Conservation (phyloP, 345 rosid genomes). For the Balakata baccata region DNA sequence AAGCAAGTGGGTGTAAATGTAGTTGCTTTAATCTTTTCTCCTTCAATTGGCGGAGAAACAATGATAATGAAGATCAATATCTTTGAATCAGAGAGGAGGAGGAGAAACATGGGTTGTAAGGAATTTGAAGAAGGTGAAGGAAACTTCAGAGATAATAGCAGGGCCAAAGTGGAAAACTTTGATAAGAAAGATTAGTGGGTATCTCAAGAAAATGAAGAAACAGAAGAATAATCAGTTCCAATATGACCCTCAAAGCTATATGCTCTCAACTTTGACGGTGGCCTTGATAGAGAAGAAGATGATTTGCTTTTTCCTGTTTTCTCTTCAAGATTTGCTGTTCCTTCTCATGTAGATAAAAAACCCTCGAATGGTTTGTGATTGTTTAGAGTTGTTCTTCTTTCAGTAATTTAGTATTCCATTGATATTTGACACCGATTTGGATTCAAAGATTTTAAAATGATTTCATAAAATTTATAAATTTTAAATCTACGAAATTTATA, state of each 20-base stretch:
- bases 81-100: conserved; percentile 19
- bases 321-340: conserved; percentile 34
- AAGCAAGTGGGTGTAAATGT: conserved; percentile 32
- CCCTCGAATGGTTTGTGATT: no score
- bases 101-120: conserved; percentile 32
- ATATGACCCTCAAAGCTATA: conserved; percentile 58
- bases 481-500: no score
- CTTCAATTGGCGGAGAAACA: conserved; percentile 25
- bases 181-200: conserved; percentile 42
- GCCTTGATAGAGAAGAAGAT: conserved; percentile 26
- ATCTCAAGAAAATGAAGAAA: conserved; percentile 23
- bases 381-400: no score
- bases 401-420: no score
- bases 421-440: no score
- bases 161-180: conserved; percentile 61
- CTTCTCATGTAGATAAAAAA: background rate
- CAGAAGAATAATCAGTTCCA: conserved; percentile 22
- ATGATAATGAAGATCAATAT: background rate
- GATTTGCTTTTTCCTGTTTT: conserved; percentile 24
- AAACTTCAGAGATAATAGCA: conserved; percentile 40
- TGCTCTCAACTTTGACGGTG: conserved; percentile 53
- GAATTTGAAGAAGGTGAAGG: conserved; percentile 43
- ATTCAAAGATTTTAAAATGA: no score
- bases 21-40: conserved; percentile 36
- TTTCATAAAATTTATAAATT: no score